These are phyloP conservation scores for Fusarium dimerum DNA, from an alignment of 2,329 filamentous ascomycete species.

Conservation along the genomic window DNA sequence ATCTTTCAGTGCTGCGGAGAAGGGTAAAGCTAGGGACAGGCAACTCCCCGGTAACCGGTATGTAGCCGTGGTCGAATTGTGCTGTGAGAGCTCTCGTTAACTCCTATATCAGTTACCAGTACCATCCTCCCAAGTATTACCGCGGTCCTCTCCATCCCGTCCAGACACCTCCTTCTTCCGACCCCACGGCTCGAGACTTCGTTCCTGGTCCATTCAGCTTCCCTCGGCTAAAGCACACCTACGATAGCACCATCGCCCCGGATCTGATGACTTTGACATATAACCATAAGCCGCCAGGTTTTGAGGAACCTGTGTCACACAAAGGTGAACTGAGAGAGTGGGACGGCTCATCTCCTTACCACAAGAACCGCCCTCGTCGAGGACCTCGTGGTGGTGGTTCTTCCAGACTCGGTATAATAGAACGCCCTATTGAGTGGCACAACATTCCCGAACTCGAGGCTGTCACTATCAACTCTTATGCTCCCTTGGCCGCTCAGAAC, in stretches of 20 bases:
- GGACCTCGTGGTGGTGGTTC: constrained; percentile 73
- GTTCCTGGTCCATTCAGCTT: constrained; percentile 87
- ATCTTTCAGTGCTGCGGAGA: constrained; percentile 43
- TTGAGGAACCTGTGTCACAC: constrained; percentile 46
- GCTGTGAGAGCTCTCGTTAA: constrained; percentile 6
- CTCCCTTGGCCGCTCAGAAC: constrained; percentile 70
- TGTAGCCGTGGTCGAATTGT: constrained; percentile 12
- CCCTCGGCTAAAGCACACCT: constrained; percentile 87
- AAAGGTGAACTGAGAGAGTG: constrained; percentile 75
- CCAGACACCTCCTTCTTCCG: constrained; percentile 82
- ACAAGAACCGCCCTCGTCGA: constrained; percentile 84
- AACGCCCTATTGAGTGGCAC: constrained; percentile 73
- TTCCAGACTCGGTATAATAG: constrained; percentile 69
- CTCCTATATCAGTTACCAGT: constrained; percentile 71
- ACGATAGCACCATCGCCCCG: constrained; percentile 78
- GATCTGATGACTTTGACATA: constrained; percentile 91
- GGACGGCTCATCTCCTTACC: constrained; percentile 91
- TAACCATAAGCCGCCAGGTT: constrained; percentile 80
- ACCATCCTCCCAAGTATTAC: constrained; percentile 90
- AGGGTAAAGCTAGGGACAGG: constrained; percentile 35
- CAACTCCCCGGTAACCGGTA: constrained; percentile 51
- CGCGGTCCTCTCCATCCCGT: constrained; percentile 91
- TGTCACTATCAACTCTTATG: constrained; percentile 76
- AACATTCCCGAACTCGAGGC: constrained; percentile 83
- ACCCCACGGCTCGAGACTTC: constrained; percentile 86